A percentile compares a stretch with the other conserved stretches of the same genome.
Conservation (phyloP, 2,329 filamentous ascomycete genomes). For the Ophiostoma populinum region DNA sequence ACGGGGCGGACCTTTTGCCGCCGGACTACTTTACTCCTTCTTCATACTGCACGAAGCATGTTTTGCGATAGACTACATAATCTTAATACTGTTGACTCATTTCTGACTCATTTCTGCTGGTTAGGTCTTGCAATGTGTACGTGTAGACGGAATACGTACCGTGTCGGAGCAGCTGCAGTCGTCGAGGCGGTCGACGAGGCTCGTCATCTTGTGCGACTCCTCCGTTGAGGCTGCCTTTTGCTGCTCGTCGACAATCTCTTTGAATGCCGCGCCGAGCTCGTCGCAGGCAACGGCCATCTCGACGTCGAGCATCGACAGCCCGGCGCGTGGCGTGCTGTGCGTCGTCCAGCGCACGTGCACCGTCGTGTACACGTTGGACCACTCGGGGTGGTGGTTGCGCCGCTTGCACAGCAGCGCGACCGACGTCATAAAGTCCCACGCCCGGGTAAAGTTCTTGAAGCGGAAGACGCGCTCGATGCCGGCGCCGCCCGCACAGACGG, state of each 20-base stretch:
- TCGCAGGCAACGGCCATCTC: conserved; percentile 47
- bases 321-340: conserved; percentile 37
- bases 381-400: conserved; percentile 57
- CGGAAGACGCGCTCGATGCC: conserved; percentile 42
- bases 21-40: background rate
- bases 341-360: conserved; percentile 59
- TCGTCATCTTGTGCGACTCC: conserved; percentile 20
- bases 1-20: background rate
- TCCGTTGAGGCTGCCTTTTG: background rate
- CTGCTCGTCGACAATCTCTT: conserved; percentile 23
- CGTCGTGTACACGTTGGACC: conserved; percentile 61
- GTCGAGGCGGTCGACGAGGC: conserved; percentile 33
- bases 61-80: conserved; percentile 5
- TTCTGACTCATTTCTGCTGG: background rate
- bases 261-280: conserved; percentile 35
- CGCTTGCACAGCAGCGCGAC: conserved; percentile 50
- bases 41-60: conserved; percentile 1
- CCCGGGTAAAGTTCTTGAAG: conserved; percentile 49
- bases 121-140: background rate
- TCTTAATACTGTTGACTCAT: conserved; percentile 6
- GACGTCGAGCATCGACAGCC: conserved; percentile 47
- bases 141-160: conserved; percentile 26
- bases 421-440: conserved; percentile 61
- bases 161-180: no score
- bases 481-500: conserved; percentile 29